A percentile compares a stretch with the other conserved stretches of the same genome.
Conservation (phyloP, 1,284 basidiomycete species). For the Vanrija humicola region DNA sequence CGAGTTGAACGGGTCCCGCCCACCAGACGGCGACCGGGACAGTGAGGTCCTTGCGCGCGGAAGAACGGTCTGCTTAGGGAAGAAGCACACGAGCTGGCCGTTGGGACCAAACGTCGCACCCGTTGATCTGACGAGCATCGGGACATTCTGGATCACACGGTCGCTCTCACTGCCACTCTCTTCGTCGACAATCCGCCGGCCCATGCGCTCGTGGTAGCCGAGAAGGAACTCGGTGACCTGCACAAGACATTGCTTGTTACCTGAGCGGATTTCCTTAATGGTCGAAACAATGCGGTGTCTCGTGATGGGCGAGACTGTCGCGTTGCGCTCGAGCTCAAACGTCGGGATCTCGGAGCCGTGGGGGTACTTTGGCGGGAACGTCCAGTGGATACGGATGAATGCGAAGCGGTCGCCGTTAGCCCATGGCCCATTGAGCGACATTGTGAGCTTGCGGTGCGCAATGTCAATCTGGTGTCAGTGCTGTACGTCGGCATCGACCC, state of each 20-base stretch:
- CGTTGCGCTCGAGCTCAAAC: slow-evolving; percentile 77
- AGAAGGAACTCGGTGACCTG: slow-evolving; percentile 73
- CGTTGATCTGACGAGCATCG: slow-evolving; percentile 40
- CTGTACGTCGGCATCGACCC: slow-evolving; percentile 6
- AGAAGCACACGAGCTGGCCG: slow-evolving; percentile 81
- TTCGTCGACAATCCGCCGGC: slow-evolving; percentile 38
- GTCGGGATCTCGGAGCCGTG: slow-evolving; percentile 63
- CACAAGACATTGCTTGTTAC: slow-evolving; percentile 71
- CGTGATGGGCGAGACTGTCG: slow-evolving; percentile 69
- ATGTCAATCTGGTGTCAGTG: slow-evolving; percentile 65
- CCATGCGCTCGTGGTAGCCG: slow-evolving; percentile 51
- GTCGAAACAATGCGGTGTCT: slow-evolving; percentile 71
- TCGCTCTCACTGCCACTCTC: slow-evolving; percentile 38
- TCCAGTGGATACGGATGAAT: slow-evolving; percentile 78
- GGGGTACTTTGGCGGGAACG: slow-evolving; percentile 81
- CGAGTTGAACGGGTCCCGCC: slow-evolving; percentile 17
- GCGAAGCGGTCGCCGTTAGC: slow-evolving; percentile 60
- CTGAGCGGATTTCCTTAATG: slow-evolving; percentile 66
- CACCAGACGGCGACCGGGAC: slow-evolving; percentile 39
- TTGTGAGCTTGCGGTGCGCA: slow-evolving; percentile 71
- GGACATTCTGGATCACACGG: slow-evolving; percentile 35
- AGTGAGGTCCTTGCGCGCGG: slow-evolving; percentile 30
- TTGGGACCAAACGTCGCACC: slow-evolving; percentile 70
- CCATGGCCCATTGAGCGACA: slow-evolving; percentile 87
- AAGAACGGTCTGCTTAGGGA: slow-evolving; percentile 54